Evolutionary conservation across 306 rosid species (phyloP), one percentile per base, ranked within the genome.

Genomic region (Castanea sativa): DNA sequence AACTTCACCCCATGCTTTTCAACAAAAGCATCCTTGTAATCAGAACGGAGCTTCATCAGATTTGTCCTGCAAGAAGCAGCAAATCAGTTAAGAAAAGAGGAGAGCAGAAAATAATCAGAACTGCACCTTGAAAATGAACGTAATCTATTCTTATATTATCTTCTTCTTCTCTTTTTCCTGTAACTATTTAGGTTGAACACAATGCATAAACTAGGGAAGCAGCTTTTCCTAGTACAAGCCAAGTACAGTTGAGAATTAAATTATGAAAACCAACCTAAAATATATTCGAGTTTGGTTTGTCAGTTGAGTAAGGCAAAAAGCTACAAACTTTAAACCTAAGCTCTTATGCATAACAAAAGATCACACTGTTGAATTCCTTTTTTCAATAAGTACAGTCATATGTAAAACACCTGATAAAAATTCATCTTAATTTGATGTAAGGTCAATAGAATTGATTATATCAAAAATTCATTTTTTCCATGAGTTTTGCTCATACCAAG

Each of bases 1-100:
- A 90, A 82, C 82, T 92, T 90, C 86, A 92, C 95, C 77, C 95
- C 93, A 51, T 90, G 96, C 84, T 90, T 92, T 74, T 92, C 95
- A 73, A 85, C 95, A 86, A 92, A 92, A 73, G 92, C 91, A 85
- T 92, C 97, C 85, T 92, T 92, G 82, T 86, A 90, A 80, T 92
- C 97, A 83, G 97, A 85, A 82, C 95, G 92, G 56, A 92, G 97
- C 85, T 89, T 92, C 97, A 92, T 92, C 90, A 92, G 85, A 81
- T 90, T 92, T 73, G 95, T 89, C 97, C 97, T 92, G 45, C 71
- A 59, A 83, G 61, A 73, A 84, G 67, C 75, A 78, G 78, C 79
- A 87, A 76, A 86, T 43, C 71, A 86, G 75, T 77, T 64, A 81
- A 71, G 15, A 76, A 82, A 72, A 51, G 71, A 78, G 18, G 5